A percentile compares a stretch with the other conserved stretches of the same genome.
Evolutionary conservation across 352 stramenopile species (phyloP).

Genomic region (Phytophthora podocarpi): DNA sequence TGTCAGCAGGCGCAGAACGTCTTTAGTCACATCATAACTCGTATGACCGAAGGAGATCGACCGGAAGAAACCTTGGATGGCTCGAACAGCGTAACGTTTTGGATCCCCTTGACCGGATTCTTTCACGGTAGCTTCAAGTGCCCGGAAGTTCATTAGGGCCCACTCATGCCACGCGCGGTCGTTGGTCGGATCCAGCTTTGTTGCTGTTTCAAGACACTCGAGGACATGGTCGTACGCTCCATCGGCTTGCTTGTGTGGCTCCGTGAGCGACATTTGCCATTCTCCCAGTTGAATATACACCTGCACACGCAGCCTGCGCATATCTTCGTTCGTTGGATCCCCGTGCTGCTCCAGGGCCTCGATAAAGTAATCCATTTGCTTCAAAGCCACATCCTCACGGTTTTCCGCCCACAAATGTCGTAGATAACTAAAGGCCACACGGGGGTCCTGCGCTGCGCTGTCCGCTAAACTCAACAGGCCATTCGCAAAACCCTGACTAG

Average conservation of each 20-base stretch:
- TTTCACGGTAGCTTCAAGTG: constrained; percentile 66
- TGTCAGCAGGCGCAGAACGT: constrained; percentile 98
- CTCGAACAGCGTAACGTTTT: constrained; percentile 89
- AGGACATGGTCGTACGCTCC: constrained; percentile 78
- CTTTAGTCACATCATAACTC: constrained; percentile 93
- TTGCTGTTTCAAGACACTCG: constrained; percentile 81
- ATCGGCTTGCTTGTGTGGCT: constrained; percentile 77
- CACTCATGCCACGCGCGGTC: constrained; percentile 99
- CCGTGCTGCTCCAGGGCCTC: constrained; percentile 73
- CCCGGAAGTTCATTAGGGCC: constrained; percentile 97
- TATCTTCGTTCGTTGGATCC: constrained; percentile 69
- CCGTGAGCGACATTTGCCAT: constrained; percentile 81
- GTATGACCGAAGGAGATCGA: constrained; percentile 97
- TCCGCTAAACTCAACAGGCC: constrained; percentile 62
- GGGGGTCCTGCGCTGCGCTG: constrained; percentile 70
- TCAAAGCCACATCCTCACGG: constrained; percentile 79
- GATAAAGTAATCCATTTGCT: constrained; percentile 88
- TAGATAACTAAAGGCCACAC: constrained; percentile 84
- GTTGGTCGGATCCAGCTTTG: constrained; percentile 87
- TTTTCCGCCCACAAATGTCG: constrained; percentile 84
- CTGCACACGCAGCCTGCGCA: constrained; percentile 80
- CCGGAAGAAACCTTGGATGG: constrained; percentile 98
- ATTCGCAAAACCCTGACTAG: constrained; percentile 59
- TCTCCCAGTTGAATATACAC: constrained; percentile 88
- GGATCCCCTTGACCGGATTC: constrained; percentile 54